A percentile compares a stretch with the other conserved stretches of the same genome.
These are phyloP conservation scores for Ramularia collo-cygni DNA, from an alignment of 2,329 filamentous ascomycete genomes.

Conservation along the genomic window DNA sequence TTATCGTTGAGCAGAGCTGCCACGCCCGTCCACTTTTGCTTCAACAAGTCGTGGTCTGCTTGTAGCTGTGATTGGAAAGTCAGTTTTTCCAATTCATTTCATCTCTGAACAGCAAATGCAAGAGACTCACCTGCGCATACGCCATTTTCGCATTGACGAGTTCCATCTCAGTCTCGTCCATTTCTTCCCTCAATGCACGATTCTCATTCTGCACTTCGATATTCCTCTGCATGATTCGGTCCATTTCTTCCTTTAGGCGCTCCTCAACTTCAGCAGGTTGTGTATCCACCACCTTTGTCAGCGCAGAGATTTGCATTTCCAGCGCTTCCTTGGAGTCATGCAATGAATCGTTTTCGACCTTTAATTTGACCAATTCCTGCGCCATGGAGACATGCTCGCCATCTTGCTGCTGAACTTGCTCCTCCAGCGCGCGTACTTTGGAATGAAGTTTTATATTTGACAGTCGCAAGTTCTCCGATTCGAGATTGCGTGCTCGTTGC, in stretches of 20 bases:
- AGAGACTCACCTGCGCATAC: slow-evolving; percentile 75
- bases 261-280: slow-evolving; percentile 81
- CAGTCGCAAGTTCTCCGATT: slow-evolving; percentile 66
- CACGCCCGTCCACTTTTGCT: slow-evolving; percentile 44
- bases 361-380: slow-evolving; percentile 82
- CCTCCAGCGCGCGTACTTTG: slow-evolving; percentile 78
- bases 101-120: too few species aligned
- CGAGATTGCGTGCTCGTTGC: slow-evolving; percentile 74
- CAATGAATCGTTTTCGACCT: slow-evolving; percentile 87
- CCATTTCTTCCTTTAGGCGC: slow-evolving; percentile 75
- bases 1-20: slow-evolving; percentile 36
- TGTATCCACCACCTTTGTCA: slow-evolving; percentile 78
- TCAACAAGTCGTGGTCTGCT: slow-evolving; percentile 42
- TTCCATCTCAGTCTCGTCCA: slow-evolving; percentile 86
- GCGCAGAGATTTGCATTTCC: slow-evolving; percentile 74
- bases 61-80: slow-evolving; percentile 34
- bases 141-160: slow-evolving; percentile 91
- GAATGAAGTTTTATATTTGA: slow-evolving; percentile 61
- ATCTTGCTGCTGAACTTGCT: slow-evolving; percentile 81
- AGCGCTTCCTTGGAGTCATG: slow-evolving; percentile 85
- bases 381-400: slow-evolving; percentile 85
- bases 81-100: neutral
- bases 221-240: slow-evolving; percentile 86
- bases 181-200: slow-evolving; percentile 74
- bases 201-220: slow-evolving; percentile 93